Percentiles rank a stretch among this genome's conserved stretches.
These are phyloP conservation scores for Rubus parviflorus DNA, from an alignment of 306 rosid species.

Conservation along the genomic window DNA sequence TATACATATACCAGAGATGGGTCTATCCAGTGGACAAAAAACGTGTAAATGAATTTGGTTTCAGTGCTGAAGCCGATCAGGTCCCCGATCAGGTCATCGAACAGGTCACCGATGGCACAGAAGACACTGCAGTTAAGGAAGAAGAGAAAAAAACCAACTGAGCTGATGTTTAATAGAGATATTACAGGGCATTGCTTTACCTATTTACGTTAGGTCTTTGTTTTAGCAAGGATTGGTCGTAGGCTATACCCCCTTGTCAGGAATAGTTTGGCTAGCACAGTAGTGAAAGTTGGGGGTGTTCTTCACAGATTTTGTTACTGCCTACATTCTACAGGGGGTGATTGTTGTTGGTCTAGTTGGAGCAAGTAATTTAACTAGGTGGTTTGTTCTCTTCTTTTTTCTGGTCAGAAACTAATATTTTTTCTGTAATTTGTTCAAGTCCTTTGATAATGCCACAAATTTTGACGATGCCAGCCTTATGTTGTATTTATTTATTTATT, in stretches of 20 bases:
- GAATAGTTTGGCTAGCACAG: neutral
- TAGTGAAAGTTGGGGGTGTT: neutral
- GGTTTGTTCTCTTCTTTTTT: neutral
- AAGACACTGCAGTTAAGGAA: constrained; percentile 44
- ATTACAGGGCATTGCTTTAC: constrained; percentile 30
- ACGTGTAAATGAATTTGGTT: constrained; percentile 94
- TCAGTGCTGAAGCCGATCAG: constrained; percentile 59
- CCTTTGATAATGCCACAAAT: neutral
- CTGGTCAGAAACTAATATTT: neutral
- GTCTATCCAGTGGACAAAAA: constrained; percentile 87
- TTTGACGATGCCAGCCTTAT: neutral
- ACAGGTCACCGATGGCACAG: constrained; percentile 40
- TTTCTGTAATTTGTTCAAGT: neutral
- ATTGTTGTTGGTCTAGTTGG: constrained; percentile 1
- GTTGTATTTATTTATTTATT: neutral
- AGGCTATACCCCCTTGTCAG: neutral
- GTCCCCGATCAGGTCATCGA: constrained; percentile 20
- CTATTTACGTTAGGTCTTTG: constrained; percentile 30
- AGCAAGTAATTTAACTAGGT: constrained; percentile 3
- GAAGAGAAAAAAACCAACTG: constrained; percentile 94
- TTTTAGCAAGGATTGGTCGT: constrained; percentile 14
- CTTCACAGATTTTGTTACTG: neutral
- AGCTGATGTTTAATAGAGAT: constrained; percentile 37
- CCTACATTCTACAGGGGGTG: neutral
- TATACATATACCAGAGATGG: constrained; percentile 89